phyloP scores from a whole-genome alignment of 768 basidiomycete species.

The Lactarius trivialis region DNA sequence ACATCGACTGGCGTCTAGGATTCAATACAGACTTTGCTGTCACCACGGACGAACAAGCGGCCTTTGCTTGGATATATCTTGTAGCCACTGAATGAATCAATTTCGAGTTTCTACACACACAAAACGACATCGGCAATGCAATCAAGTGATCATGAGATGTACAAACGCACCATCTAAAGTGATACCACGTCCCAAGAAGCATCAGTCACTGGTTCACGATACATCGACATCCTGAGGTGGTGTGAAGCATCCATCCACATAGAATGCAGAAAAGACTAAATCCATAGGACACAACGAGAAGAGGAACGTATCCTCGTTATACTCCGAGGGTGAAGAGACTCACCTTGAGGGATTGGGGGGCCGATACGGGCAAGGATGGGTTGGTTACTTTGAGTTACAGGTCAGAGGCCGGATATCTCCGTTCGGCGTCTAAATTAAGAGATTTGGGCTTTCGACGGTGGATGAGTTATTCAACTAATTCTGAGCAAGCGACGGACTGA shows the following conservation, averaged over 20 bases:
- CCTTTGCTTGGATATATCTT: slow-evolving; percentile 98
- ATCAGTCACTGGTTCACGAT: slow-evolving; percentile 13
- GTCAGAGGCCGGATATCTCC: slow-evolving; percentile 12
- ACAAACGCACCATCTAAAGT: slow-evolving; percentile 26
- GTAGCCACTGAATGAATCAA: slow-evolving; percentile 96
- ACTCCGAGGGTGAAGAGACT: slow-evolving; percentile 30
- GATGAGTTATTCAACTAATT: background rate
- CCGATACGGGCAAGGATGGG: slow-evolving; percentile 18
- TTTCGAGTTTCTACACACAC: slow-evolving; percentile 82
- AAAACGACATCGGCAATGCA: slow-evolving; percentile 27
- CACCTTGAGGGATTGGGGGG: slow-evolving; percentile 52
- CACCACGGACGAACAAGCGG: slow-evolving; percentile 89
- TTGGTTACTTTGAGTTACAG: slow-evolving; percentile 1
- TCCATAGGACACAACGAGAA: slow-evolving; percentile 10
- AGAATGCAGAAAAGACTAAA: slow-evolving; percentile 15
- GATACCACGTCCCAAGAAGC: slow-evolving; percentile 8
- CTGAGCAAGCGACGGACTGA: background rate
- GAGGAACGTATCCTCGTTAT: slow-evolving; percentile 7
- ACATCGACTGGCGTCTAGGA: background rate
- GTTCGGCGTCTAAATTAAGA: slow-evolving; percentile 6
- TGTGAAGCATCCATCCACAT: slow-evolving; percentile 24
- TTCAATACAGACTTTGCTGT: slow-evolving; percentile 71
- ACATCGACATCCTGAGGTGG: slow-evolving; percentile 20
- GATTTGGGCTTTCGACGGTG: background rate
- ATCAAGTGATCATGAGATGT: background rate